A percentile compares a stretch with the other conserved stretches of the same genome.
phyloP scores from a whole-genome alignment of 2,329 filamentous ascomycete species.

The Juglanconis oblonga region DNA sequence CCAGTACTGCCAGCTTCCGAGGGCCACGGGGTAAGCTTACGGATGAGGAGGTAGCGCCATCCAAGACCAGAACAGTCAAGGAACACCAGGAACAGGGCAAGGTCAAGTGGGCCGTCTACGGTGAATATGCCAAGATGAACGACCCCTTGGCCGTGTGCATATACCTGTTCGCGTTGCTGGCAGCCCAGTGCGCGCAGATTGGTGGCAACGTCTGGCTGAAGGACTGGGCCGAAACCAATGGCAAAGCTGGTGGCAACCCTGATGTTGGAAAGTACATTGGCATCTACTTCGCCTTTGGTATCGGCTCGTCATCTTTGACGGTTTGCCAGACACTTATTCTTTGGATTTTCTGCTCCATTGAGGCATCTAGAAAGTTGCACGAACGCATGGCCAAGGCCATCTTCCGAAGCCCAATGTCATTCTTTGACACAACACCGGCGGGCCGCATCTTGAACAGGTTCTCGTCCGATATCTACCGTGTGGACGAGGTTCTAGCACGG shows the following conservation, averaged over 20 bases:
- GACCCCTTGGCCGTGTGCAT: constrained; percentile 80
- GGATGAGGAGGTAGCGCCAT: constrained; percentile 75
- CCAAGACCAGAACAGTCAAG: constrained; percentile 81
- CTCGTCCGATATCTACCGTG: constrained; percentile 78
- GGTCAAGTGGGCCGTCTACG: constrained; percentile 93
- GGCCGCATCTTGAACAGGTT: constrained; percentile 97
- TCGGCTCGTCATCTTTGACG: constrained; percentile 80
- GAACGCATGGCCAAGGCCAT: constrained; percentile 97
- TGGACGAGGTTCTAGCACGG: constrained; percentile 90
- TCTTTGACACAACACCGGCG: constrained; percentile 95
- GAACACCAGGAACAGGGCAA: constrained; percentile 93
- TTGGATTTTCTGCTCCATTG: constrained; percentile 99
- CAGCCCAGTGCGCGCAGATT: constrained; percentile 78
- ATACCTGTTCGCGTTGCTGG: constrained; percentile 74
- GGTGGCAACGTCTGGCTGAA: constrained; percentile 91
- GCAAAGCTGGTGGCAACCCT: constrained; percentile 63
- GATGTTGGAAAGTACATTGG: constrained; percentile 87
- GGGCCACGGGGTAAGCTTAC: constrained; percentile 79
- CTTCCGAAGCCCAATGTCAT: constrained; percentile 96
- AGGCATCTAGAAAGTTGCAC: constrained; percentile 94
- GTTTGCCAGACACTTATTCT: constrained; percentile 90
- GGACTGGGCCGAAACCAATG: constrained; percentile 82
- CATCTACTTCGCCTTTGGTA: constrained; percentile 91
- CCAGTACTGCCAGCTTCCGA: constrained; percentile 86
- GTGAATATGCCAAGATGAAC: constrained; percentile 91